These are phyloP conservation scores for Penicillium desertorum DNA, from an alignment of 495 filamentous ascomycete genomes.

Conservation along the genomic window DNA sequence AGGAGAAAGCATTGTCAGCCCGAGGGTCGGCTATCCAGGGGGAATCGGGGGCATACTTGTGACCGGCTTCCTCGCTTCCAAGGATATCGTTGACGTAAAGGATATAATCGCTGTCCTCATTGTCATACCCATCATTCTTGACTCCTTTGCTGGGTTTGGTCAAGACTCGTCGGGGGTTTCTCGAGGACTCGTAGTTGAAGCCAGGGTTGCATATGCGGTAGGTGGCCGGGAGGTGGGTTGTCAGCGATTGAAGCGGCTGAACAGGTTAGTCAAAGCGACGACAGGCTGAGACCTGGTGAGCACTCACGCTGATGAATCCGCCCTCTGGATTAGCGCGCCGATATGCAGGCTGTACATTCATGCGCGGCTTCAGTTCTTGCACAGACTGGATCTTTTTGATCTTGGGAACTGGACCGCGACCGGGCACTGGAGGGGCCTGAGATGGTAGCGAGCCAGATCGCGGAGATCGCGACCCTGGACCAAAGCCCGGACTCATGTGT, in stretches of 20 bases:
- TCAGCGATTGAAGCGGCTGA: conserved; percentile 94
- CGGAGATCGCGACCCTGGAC: conserved; percentile 72
- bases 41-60: conserved; percentile 65
- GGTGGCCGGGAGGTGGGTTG: conserved; percentile 86
- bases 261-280: conserved; percentile 15
- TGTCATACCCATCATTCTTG: conserved; percentile 99
- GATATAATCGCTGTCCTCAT: conserved; percentile 99
- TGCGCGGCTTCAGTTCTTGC: conserved; percentile 74
- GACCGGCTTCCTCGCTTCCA: conserved; percentile 94
- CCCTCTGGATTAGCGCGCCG: conserved; percentile 94
- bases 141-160: conserved; percentile 99
- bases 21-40: conserved; percentile 6
- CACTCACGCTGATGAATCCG: conserved; percentile 93
- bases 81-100: conserved; percentile 99
- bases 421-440: conserved; percentile 45
- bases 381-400: conserved; percentile 74
- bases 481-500: conserved; percentile 69
- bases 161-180: conserved; percentile 91
- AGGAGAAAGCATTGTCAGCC: conserved; percentile 8
- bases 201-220: conserved; percentile 97
- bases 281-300: conserved; percentile 1
- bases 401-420: conserved; percentile 78
- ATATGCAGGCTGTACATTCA: conserved; percentile 85
- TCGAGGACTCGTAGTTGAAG: conserved; percentile 99
- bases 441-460: conserved; percentile 47